Evolutionary conservation across 2,329 filamentous ascomycete genomes (phyloP).

Genomic region (Arachnopeziza araneosa): DNA sequence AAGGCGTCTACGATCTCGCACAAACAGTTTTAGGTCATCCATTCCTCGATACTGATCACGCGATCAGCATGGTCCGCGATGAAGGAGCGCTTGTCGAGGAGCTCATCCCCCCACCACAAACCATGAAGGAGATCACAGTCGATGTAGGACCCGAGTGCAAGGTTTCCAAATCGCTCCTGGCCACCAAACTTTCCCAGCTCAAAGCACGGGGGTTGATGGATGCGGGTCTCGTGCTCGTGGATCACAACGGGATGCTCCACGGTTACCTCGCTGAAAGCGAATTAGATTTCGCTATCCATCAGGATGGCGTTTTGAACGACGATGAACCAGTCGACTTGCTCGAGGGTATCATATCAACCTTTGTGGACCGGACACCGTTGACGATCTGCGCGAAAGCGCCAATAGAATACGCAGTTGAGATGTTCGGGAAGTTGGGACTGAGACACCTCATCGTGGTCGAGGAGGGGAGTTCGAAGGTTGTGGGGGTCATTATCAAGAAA

Average conservation of each 20-base stretch:
- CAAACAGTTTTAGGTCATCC: constrained; percentile 53
- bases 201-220: constrained; percentile 48
- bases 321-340: constrained; percentile 30
- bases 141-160: constrained; percentile 38
- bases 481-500: constrained; percentile 55
- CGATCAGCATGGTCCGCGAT: constrained; percentile 37
- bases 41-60: constrained; percentile 49
- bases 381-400: constrained; percentile 45
- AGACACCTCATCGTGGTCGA: constrained; percentile 48
- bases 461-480: constrained; percentile 43
- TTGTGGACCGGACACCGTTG: constrained; percentile 50
- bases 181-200: constrained; percentile 41
- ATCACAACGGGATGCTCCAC: constrained; percentile 41
- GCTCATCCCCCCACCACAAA: constrained; percentile 46
- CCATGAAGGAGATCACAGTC: constrained; percentile 52
- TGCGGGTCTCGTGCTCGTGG: constrained; percentile 50
- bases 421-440: constrained; percentile 53
- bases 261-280: constrained; percentile 51
- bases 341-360: constrained; percentile 35
- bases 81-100: constrained; percentile 37
- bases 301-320: constrained; percentile 18
- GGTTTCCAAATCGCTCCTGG: constrained; percentile 37
- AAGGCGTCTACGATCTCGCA: constrained; percentile 55
- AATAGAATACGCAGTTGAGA: constrained; percentile 53
- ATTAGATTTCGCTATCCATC: constrained; percentile 42